Base-by-base conservation (phyloP, 495 filamentous ascomycete species). In the Neurospora hispaniola region DNA sequence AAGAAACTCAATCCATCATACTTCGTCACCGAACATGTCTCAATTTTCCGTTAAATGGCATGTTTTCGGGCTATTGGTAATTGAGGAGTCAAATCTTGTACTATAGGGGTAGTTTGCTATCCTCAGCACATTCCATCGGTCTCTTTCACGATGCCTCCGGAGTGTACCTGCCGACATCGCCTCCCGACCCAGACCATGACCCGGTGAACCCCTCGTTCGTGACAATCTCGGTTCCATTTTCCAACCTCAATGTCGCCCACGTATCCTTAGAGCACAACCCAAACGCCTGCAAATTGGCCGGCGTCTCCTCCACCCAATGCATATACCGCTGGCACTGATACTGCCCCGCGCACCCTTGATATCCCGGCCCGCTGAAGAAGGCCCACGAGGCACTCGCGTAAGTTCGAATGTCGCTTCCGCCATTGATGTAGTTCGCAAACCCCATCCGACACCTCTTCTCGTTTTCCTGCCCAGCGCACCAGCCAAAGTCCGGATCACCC, bases 311-410 rank as follows among this genome's bases (percentile, higher is more conserved):
- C 39, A 85, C 78, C 74, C 79, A 80, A 46, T 85, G 82, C 78
- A 84, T 80, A 44, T 77, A 71, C 78, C 77, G 38, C 54, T 84
- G 83, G 38, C 83, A 84, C 72, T 78, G 23, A 42, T 46, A 79
- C 10, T 27, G 48, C 16, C 80, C 76, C 5, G 74, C 78, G 71
- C 83, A 84, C 1, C 39, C 27, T 72, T 80, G 76, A 43, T 76
- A 75, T 1, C 75, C 74, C 7, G 82, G 82, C 6, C 83, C 84
- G 44, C 88, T 87, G 83, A 92, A 93, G 80, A 93, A 93, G n/a
- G 85, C 86, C 88, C 91, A 93, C 8, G 88, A 81, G 4, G 90
- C 91, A 18, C 85, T 86, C 0, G 86, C 87, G 75, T 90, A 90
- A 0, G 88, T 83, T 62, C 85, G 86, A 3, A 90, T 79, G 70